Evolutionary conservation across 495 filamentous ascomycete species (phyloP), one percentile per base, ranked within the genome.

Genomic region (Acidiella bohemica): DNA sequence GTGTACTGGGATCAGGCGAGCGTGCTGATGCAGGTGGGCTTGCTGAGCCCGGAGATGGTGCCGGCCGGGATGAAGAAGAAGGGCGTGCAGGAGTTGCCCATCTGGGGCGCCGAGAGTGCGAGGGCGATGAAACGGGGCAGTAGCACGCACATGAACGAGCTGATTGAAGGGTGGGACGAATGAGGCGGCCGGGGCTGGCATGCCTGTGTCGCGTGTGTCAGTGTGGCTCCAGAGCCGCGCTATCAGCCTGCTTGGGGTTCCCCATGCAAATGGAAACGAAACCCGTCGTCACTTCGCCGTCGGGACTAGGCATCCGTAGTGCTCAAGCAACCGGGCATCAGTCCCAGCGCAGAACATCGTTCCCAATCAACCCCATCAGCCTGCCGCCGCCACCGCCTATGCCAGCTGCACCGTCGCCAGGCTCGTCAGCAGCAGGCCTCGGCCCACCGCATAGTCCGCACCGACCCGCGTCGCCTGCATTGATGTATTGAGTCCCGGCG

Each of bases 1-100:
- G 76, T 87, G 13, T 78, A 81, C 47, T 94, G 84, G 84, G 86
- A 93, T 53, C 84, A 93, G 55, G 83, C 80, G 1, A 78, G 72
- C 12, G 78, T 88, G 2, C 59, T 94, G 0, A 68, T 78, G 14
- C 85, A 93, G 58, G 59, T 84, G 0, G 84, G 84, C 0, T 54
- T 92, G 32, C 53, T 93, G 26, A 73, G 84, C 67, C 77, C 53
- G 48, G 79, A 65, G 58, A 57, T 71, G 9, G 59, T 75, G 6
- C 65, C 69, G 1, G 45, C 55, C 32, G 40, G 53, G 18, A 56
- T 54, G 30, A 59, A 60, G 5, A 58, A 65, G 18, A 61, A 67
- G 25, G 71, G 68, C 0, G 59, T 67, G n/a, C 66, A 74, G 20
- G 71, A 59, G 51, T 65, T 93, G 29, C 85, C 85, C 1, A 73